Evolutionary conservation across 495 filamentous ascomycete genomes (phyloP).

Genomic region (Echria macrotheca): DNA sequence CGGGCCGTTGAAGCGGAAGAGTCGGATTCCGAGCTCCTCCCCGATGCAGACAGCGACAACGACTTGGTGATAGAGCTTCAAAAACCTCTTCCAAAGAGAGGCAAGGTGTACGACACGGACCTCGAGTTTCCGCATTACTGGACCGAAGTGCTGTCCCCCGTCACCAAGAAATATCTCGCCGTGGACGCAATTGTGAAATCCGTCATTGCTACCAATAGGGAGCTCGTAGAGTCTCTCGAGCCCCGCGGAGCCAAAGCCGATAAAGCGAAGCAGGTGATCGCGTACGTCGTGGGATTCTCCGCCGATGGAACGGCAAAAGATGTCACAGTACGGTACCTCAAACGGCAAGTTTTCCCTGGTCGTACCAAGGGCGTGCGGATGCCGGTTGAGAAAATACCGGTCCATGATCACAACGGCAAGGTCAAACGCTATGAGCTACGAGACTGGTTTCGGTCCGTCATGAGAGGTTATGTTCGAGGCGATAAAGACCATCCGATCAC

Average conservation of each 20-base stretch:
- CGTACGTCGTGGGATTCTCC: conserved; percentile 85
- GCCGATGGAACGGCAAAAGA: conserved; percentile 88
- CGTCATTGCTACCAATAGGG: conserved; percentile 60
- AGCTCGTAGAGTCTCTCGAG: conserved; percentile 72
- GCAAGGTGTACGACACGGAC: conserved; percentile 56
- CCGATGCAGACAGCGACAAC: conserved; percentile 33
- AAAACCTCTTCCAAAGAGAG: conserved; percentile 20
- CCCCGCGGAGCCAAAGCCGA: conserved; percentile 76
- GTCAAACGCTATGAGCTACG: conserved; percentile 62
- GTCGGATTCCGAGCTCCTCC: conserved; percentile 35
- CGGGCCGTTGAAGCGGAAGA: conserved; percentile 6
- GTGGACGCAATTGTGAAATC: conserved; percentile 70
- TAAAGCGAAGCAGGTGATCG: conserved; percentile 81
- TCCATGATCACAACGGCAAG: conserved; percentile 68
- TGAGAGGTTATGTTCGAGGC: conserved; percentile 66
- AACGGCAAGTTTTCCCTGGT: conserved; percentile 75
- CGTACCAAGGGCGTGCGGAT: conserved; percentile 85
- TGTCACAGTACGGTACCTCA: conserved; percentile 88
- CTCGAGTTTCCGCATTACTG: conserved; percentile 86
- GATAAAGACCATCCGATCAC: conserved; percentile 49
- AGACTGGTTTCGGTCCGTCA: conserved; percentile 81
- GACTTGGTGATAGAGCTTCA: conserved; percentile 35
- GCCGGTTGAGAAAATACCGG: conserved; percentile 66
- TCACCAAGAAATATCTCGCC: conserved; percentile 68
- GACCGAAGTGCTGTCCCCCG: conserved; percentile 80